These are phyloP conservation scores for Penicillium paxilli DNA, from an alignment of 495 filamentous ascomycete genomes.

Conservation along the genomic window DNA sequence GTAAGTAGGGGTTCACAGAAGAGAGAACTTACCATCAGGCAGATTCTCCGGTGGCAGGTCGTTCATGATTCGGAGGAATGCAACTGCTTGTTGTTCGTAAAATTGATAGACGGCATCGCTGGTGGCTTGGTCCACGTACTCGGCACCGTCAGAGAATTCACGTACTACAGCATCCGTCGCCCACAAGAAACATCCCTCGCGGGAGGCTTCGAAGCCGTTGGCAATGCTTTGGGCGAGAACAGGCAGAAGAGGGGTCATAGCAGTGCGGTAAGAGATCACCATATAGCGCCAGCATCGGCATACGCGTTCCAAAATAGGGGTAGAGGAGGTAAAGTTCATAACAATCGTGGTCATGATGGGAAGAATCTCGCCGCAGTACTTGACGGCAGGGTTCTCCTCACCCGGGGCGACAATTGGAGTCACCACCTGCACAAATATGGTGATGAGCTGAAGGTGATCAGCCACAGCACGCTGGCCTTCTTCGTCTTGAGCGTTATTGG, in stretches of 20 bases:
- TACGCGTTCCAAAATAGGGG: conserved; percentile 88
- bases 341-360: conserved; percentile 80
- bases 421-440: conserved; percentile 81
- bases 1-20: neutral
- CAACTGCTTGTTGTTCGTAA: conserved; percentile 87
- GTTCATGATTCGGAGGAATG: conserved; percentile 85
- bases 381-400: conserved; percentile 85
- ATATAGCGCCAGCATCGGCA: conserved; percentile 95
- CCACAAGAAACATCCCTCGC: conserved; percentile 97
- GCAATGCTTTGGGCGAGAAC: conserved; percentile 84
- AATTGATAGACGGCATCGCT: conserved; percentile 89
- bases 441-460: conserved; percentile 90
- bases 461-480: conserved; percentile 71
- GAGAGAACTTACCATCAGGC: conserved; percentile 64
- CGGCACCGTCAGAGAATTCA: conserved; percentile 88
- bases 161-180: conserved; percentile 91
- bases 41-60: conserved; percentile 82
- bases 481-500: conserved; percentile 80
- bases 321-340: conserved; percentile 77
- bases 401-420: conserved; percentile 71
- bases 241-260: conserved; percentile 81
- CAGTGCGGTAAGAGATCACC: conserved; percentile 91
- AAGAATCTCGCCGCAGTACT: conserved; percentile 93
- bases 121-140: conserved; percentile 79
- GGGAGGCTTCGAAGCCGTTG: conserved; percentile 77